Conservation (phyloP, 306 rosid genomes). For the Malus domestica region ASM211411v1 NC_041803.1:10430001-10430500, state of each 20-base stretch:
- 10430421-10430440: constrained; percentile 64
- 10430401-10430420: constrained; percentile 95
- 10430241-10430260: constrained; percentile 26
- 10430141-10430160: neutral
- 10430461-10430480: constrained; percentile 27
- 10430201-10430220: constrained; percentile 52
- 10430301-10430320: constrained; percentile 64
- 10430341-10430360: constrained; percentile 41
- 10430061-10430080: too few relatives aligned
- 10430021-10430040: too few relatives aligned
- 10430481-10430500: constrained; percentile 55
- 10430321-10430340: constrained; percentile 73
- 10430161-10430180: neutral
- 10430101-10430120: neutral
- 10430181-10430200: neutral
- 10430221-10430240: constrained; percentile 23
- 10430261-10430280: constrained; percentile 32
- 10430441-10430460: constrained; percentile 28
- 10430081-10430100: too few relatives aligned
- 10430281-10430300: constrained; percentile 61
- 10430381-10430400: constrained; percentile 57
- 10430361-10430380: constrained; percentile 48
- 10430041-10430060: too few relatives aligned
- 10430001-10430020: too few relatives aligned
- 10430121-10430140: neutral